Base-by-base conservation (phyloP, 2,329 filamentous ascomycete species). In the Cyanodermella asteris region DNA sequence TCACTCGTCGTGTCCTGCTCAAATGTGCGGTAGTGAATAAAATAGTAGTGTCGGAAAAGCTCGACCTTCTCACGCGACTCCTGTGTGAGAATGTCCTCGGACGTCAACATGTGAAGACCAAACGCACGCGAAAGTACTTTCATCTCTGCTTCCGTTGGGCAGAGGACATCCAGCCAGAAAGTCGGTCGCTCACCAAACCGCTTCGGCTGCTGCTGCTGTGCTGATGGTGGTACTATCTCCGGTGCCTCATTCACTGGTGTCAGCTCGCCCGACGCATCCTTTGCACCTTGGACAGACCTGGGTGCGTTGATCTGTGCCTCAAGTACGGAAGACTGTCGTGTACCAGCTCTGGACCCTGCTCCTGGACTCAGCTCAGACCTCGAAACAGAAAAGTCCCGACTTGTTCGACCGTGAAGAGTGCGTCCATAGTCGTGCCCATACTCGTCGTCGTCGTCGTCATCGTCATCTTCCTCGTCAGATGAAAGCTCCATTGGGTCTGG, bases 51-150 rank as follows among this genome's bases (percentile, higher is more conserved):
- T 17, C 78, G 72, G 57, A 97, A 97, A 1, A 97, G 61, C 46
- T 97, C 87, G 1, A 97, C 87, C 51, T 97, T 97, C 44, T 97
- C 87, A 13, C 87, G 82, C 20, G 82, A 77, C 53, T 97, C 87
- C 46, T 94, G 80, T 56, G 93, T 72, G 63, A 94, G 73, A 39
- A 97, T 93, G 44, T 97, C 87, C 47, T 97, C 87, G 2, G 80
- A 73, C 0, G 87, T 97, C 30, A 97, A 55, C 1, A 87, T 82
- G 50, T 97, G 87, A 31, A 97, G 93, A 10, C 81, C 80, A 43
- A 97, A 97, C 0, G 87, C 65, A 42, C 90, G 91, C 16, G 78
- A 71, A 20, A 97, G 62, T 6, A 87, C 69, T 44, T 82, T 84
- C 87, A 97, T 94, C 50, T 97, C 87, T 1, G 72, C 69, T 41